Base-by-base conservation (phyloP, 192 early-diverging fungal genomes). In the Coemansia pectinata region DNA sequence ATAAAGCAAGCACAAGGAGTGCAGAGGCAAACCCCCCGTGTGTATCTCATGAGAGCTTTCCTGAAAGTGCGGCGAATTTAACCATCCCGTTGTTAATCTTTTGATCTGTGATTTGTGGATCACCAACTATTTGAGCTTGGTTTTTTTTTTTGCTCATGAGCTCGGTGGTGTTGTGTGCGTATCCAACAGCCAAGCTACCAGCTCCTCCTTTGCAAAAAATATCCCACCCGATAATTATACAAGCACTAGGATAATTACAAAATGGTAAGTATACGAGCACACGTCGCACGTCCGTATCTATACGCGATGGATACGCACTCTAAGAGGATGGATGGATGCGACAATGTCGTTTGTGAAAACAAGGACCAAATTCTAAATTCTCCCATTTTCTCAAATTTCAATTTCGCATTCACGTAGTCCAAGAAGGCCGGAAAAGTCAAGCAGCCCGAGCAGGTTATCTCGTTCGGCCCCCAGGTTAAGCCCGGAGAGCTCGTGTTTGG, bases 401-500 rank as follows among this genome's bases (percentile, higher is more conserved):
- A 19, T 59, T 36, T 9, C 12, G 17, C 25, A 59, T 36, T 59
- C n/a, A 9, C 33, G n/a, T 84, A 82, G 81, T 79, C 79, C 65
- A 90, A 90, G 87, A 90, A 94, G 89, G 90, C 81, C 70, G 88
- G 88, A 78, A 94, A 91, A 85, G 74, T 81, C 64, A 89, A 88
- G 71, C 87, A 87, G 77, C 88, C 90, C 79, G 90, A 92, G 81
- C 94, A 96, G 86, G 91, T 89, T 85, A 92, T 98, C 81, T 89
- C 91, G 69, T 91, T 98, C 76, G 98, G 98, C 70, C 98, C 98
- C 76, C 91, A 98, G 86, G 94, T 95, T 86, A 92, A 93, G 74
- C 94, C 94, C 81, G 96, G 95, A 76, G 96, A 99, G 88, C 88
- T 92, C 84, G 98, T 99, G 71, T 99, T 98, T 76, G 98, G 98